Conservation (phyloP, 768 basidiomycete species). For the Tulasnella calospora region DNA sequence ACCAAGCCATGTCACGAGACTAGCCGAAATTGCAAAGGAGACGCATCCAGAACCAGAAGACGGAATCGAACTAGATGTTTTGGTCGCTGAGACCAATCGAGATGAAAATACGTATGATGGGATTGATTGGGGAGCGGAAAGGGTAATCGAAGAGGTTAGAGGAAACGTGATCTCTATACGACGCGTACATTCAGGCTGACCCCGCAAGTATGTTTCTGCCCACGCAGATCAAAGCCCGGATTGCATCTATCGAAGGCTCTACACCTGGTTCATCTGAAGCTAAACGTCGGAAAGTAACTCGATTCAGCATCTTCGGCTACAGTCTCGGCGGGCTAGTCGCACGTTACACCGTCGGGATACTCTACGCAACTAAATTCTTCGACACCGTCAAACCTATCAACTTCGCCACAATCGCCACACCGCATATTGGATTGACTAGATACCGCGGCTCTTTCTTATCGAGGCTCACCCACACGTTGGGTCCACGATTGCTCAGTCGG, state of each 20-base stretch:
- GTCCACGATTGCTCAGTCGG: conserved; percentile 64
- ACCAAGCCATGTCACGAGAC: conserved; percentile 57
- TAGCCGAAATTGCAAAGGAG: conserved; percentile 52
- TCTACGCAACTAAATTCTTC: conserved; percentile 68
- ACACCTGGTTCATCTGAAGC: conserved; percentile 37
- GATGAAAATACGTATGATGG: conserved; percentile 71
- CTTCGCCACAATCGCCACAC: conserved; percentile 79
- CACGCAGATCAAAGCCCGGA: conserved; percentile 52
- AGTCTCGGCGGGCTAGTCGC: conserved; percentile 70
- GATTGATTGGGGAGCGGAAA: conserved; percentile 76
- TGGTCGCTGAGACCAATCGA: conserved; percentile 61
- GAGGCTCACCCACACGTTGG: conserved; percentile 49
- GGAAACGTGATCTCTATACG: conserved; percentile 27
- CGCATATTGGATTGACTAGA: conserved; percentile 68
- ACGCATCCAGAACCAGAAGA: conserved; percentile 34
- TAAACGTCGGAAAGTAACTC: conserved; percentile 48
- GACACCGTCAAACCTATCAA: conserved; percentile 63
- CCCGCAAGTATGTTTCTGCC: no score
- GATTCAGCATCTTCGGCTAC: conserved; percentile 74
- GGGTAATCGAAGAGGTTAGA: conserved; percentile 70
- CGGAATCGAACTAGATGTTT: conserved; percentile 47
- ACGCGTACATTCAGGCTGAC: no score
- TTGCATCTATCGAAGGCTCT: conserved; percentile 46
- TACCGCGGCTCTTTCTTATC: conserved; percentile 56
- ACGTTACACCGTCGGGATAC: conserved; percentile 69